These are phyloP conservation scores for Bisporella sp. DNA, from an alignment of 2,329 filamentous ascomycete genomes.

Conservation along the genomic window DNA sequence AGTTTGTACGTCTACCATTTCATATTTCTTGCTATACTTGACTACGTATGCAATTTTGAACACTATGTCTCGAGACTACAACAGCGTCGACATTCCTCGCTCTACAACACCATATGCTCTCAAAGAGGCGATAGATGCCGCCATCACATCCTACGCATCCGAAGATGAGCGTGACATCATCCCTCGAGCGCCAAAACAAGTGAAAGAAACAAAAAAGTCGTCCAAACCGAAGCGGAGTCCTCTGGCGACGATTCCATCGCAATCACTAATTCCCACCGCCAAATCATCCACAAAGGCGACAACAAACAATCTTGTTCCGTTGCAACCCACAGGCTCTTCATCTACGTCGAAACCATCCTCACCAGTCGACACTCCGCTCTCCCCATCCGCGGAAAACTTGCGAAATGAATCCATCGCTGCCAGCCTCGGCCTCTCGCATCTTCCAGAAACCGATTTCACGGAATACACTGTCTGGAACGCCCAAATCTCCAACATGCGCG, in stretches of 20 bases:
- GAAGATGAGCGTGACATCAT: background rate
- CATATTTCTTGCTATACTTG: no score
- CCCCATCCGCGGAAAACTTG: background rate
- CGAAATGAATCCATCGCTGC: background rate
- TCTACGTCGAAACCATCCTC: no score
- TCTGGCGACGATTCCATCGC: background rate
- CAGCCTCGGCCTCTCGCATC: background rate
- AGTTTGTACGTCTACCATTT: no score
- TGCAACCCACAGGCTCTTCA: no score
- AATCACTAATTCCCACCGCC: background rate
- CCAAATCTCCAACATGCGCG: background rate
- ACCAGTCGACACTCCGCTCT: no score
- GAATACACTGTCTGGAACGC: background rate
- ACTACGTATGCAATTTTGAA: background rate
- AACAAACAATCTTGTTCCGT: background rate
- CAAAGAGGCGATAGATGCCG: background rate
- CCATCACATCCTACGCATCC: background rate
- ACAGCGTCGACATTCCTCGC: background rate
- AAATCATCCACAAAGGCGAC: background rate
- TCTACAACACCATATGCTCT: background rate
- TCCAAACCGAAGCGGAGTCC: background rate
- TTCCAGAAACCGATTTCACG: background rate
- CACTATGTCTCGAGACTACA: background rate
- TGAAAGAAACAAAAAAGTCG: background rate
- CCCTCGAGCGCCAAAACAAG: background rate